Evolutionary conservation across 2,329 filamentous ascomycete genomes (phyloP).

Genomic region (Ophiostoma perfectum): DNA sequence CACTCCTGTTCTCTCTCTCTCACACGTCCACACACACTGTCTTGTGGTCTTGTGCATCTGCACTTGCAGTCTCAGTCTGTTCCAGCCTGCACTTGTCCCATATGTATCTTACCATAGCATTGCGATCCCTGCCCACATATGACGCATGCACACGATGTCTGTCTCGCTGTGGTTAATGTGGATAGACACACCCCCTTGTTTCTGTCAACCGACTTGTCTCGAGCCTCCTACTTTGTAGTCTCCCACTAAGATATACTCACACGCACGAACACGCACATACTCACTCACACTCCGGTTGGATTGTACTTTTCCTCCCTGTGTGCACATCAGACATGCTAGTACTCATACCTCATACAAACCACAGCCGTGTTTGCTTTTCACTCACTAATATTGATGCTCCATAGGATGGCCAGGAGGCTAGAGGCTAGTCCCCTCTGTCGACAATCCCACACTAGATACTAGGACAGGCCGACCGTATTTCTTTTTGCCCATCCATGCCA

Average conservation of each 20-base stretch:
- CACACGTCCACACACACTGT: neutral
- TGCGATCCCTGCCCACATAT: constrained; percentile 12
- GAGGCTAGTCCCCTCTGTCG: neutral
- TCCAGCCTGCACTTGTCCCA: too few relatives aligned
- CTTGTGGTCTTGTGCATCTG: too few relatives aligned
- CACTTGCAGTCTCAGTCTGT: too few relatives aligned
- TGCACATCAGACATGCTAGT: constrained; percentile 5
- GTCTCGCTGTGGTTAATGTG: neutral
- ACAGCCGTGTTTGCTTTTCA: too few relatives aligned
- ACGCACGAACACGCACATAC: too few relatives aligned
- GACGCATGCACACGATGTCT: constrained; percentile 4
- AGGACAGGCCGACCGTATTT: constrained; percentile 6
- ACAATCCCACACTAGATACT: neutral
- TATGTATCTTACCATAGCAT: neutral
- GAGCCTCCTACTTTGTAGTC: neutral
- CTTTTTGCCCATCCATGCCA: neutral
- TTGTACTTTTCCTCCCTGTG: constrained; percentile 8
- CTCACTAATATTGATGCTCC: too few relatives aligned
- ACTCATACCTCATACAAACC: neutral
- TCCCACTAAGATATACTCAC: too few relatives aligned
- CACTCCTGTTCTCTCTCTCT: neutral
- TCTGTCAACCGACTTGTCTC: neutral
- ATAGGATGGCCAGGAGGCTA: too few relatives aligned
- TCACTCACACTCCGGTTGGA: too few relatives aligned
- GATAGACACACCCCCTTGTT: too few relatives aligned